Percentiles rank a stretch among this genome's conserved stretches.
Evolutionary conservation across 345 rosid genomes (phyloP).

Genomic region (Acer negundo): DNA sequence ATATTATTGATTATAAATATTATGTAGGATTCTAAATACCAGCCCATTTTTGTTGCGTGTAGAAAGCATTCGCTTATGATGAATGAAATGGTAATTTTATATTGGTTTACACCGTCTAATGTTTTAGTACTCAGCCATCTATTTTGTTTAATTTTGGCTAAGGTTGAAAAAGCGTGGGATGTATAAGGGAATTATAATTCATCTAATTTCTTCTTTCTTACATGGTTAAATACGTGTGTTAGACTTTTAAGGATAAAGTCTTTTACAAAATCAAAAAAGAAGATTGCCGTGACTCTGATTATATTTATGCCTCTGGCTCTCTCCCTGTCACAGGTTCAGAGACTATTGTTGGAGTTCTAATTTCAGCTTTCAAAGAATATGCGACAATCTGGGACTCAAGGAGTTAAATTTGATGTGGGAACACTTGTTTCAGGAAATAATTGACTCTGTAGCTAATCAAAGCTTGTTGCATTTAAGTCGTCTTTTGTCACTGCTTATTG

Average conservation of each 20-base stretch:
- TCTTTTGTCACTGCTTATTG: conserved; percentile 55
- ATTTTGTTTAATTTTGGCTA: too few relatives aligned
- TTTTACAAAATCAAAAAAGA: too few relatives aligned
- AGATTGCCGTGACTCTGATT: conserved; percentile 12
- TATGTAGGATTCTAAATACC: not conserved
- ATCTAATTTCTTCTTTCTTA: not conserved
- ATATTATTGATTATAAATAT: not conserved
- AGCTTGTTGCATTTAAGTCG: conserved; percentile 43
- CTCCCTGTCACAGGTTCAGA: conserved; percentile 47
- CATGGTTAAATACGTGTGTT: not conserved
- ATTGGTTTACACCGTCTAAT: too few relatives aligned
- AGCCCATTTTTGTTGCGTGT: not conserved
- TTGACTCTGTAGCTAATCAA: conserved; percentile 31
- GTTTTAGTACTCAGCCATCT: too few relatives aligned
- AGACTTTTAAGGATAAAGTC: not conserved
- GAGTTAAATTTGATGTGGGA: conserved; percentile 56
- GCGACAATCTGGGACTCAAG: conserved; percentile 54
- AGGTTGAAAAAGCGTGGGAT: too few relatives aligned
- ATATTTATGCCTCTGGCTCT: conserved; percentile 17
- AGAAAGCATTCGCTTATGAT: not conserved
- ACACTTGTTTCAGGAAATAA: conserved; percentile 55
- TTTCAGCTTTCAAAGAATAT: conserved; percentile 53
- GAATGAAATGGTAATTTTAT: not conserved
- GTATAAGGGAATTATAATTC: not conserved
- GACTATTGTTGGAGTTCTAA: conserved; percentile 62